Conservation (phyloP, 2,329 filamentous ascomycete genomes). For the Parascedosporium putredinis region DNA sequence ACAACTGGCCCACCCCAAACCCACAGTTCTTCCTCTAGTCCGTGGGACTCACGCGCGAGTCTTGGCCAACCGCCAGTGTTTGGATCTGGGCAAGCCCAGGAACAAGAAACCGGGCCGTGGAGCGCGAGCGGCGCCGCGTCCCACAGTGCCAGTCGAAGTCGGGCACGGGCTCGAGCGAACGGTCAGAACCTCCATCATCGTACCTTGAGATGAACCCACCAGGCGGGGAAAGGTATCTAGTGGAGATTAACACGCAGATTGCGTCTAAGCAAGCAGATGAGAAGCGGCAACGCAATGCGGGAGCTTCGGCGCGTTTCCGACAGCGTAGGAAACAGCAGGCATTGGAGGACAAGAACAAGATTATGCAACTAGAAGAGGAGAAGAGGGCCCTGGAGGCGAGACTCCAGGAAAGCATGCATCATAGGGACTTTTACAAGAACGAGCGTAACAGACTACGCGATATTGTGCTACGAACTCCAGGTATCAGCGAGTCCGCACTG, state of each 20-base stretch:
- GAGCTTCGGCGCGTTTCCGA: conserved; percentile 58
- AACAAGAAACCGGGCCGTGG: background rate
- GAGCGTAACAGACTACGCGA: conserved; percentile 64
- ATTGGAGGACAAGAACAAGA: conserved; percentile 59
- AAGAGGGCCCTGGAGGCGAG: background rate
- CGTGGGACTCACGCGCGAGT: background rate
- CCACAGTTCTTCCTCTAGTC: background rate
- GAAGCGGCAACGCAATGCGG: conserved; percentile 75
- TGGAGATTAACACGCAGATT: conserved; percentile 10
- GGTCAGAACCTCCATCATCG: background rate
- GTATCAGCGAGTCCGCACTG: conserved; percentile 23
- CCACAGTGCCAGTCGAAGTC: background rate
- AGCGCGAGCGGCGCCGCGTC: background rate
- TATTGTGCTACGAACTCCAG: conserved; percentile 49
- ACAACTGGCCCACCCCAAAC: too few species aligned
- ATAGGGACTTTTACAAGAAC: conserved; percentile 62
- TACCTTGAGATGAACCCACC: conserved; percentile 1
- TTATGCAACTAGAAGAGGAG: conserved; percentile 6
- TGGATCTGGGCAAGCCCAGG: background rate
- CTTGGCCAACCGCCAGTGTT: background rate
- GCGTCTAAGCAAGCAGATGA: conserved; percentile 76
- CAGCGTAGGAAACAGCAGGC: conserved; percentile 77
- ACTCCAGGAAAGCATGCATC: conserved; percentile 39
- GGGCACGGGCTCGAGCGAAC: background rate
- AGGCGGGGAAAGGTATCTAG: conserved; percentile 3